Evolutionary conservation across 2,329 filamentous ascomycete species (phyloP).

Genomic region (Tolypocladium tropicale): DNA sequence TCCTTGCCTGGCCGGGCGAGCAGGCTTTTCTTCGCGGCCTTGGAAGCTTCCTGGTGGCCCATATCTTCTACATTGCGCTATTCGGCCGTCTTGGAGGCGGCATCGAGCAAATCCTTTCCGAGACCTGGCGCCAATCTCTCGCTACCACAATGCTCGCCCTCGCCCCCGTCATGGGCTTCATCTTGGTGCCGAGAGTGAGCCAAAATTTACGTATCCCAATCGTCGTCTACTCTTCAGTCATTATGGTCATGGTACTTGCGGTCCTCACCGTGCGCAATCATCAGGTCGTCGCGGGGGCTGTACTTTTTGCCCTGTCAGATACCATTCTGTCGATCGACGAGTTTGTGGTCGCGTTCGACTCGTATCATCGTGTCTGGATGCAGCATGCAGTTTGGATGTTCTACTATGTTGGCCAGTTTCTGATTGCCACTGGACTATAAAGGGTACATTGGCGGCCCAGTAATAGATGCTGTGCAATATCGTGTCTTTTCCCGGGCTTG

Average conservation of each 20-base stretch:
- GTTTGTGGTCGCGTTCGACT: conserved; percentile 17
- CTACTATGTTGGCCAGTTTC: conserved; percentile 23
- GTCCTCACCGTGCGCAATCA: conserved; percentile 15
- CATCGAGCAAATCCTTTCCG: neutral
- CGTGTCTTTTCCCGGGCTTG: too few species aligned
- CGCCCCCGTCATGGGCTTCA: conserved; percentile 13
- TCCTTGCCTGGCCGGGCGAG: conserved; percentile 23
- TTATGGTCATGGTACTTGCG: conserved; percentile 19
- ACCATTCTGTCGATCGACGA: conserved; percentile 19
- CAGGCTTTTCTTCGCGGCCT: conserved; percentile 20
- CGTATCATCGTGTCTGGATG: conserved; percentile 17
- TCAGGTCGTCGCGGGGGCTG: conserved; percentile 15
- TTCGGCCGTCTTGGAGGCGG: conserved; percentile 11
- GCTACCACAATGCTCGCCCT: conserved; percentile 10
- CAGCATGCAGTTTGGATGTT: conserved; percentile 23
- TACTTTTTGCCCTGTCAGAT: conserved; percentile 23
- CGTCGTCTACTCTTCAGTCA: conserved; percentile 19
- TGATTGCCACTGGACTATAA: conserved; percentile 13
- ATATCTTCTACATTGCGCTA: conserved; percentile 20
- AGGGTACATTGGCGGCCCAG: too few species aligned
- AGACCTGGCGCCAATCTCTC: conserved; percentile 7
- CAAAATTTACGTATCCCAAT: conserved; percentile 16
- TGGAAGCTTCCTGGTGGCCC: conserved; percentile 21
- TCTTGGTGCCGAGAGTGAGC: conserved; percentile 16
- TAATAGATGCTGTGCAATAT: too few species aligned